Evolutionary conservation across 176 grass and related monocot species (phyloP), one percentile per base, ranked within the genome.

Genomic region (Saccharum spontaneum): DNA sequence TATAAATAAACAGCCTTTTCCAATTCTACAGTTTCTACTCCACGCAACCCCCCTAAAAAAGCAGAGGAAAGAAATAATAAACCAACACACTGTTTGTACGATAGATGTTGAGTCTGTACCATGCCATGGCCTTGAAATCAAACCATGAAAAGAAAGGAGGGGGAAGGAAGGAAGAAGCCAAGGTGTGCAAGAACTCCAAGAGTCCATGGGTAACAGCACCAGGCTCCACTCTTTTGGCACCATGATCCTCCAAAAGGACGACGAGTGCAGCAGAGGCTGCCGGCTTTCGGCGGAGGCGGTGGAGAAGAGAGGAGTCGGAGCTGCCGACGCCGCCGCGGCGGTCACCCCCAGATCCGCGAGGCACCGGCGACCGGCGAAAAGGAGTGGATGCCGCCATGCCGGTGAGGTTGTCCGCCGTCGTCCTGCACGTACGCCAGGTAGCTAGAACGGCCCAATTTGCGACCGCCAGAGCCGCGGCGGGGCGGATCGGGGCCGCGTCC

Each of bases 1-100:
- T 86, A 82, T 90, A 86, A 83, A 83, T 50, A 82, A 79, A 79
- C 48, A 38, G 4, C 57, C 26, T 10, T 80, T 84, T 13, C 62
- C 67, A 55, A 81, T 81, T 80, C 76, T 91, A 87, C 89, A 84
- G 3, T 80, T 91, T 91, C 63, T 76, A 67, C 81, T 77, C 79
- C n/a, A 87, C 85, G 7, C 85, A 70, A 52, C 60, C 62, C 31
- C 61, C 4, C 68, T 54, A 59, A 82, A 57, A 80, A 60, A 18
- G 13, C 26, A 18, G 10, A 79, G 63, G 22, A 72, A 34, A 13
- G 37, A 69, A 34, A 18, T 22, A 66, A 60, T 38, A 68, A 79
- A 86, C 49, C 45, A 82, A 41, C 30, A 16, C 61, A 74, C 83
- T 80, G 87, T 87, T 90, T 90, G 84, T 55, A 87, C 89, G 43